Evolutionary conservation across 1,284 basidiomycete genomes (phyloP), one percentile per base, ranked within the genome.

Genomic region (Ceratobasidium sp.): DNA sequence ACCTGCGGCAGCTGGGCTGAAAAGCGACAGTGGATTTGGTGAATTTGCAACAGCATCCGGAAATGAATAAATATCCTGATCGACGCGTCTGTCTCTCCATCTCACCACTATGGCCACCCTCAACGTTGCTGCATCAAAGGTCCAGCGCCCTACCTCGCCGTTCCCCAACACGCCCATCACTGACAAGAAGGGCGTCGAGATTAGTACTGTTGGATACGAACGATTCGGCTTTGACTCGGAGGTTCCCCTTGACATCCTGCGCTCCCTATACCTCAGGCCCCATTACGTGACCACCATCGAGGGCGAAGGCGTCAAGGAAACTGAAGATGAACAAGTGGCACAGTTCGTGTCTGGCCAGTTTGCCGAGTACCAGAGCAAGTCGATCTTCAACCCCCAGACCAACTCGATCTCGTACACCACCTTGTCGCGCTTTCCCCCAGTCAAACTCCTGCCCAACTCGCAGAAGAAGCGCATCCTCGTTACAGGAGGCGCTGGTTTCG

Each of bases 401-500:
- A 85, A 89, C 74, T 85, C 90, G 43, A 93, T 97, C 76, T 92
- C 94, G 49, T 96, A 94, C 80, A 94, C 93, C 54, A 96, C 93
- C 29, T 86, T 96, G 65, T 88, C 90, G 70, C 88, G 91, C 72
- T 98, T 95, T 79, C 92, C 94, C 8, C 93, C 96, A 3, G 95
- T 98, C 69, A 92, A 87, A 74, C 87, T 95, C 56, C 85, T 98
- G 38, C 80, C 93, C 20, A 87, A 91, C 35, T 83, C 87, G 2
- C 79, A 84, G 72, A 88, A 93, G 76, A 97, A 96, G 81, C 89
- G 96, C 56, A 84, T 98, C 75, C 87, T 99, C 45, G 89, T 96
- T 73, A 98, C 96, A 17, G 96, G 96, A 73, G 96, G 95, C 68
- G 96, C 96, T 55, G 96, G 96, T 32, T 99, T 99, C 78, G 96